A percentile compares a stretch with the other conserved stretches of the same genome.
Evolutionary conservation across 176 grass and related monocot species (phyloP).

Genomic region (Oryza glaberrima): DNA sequence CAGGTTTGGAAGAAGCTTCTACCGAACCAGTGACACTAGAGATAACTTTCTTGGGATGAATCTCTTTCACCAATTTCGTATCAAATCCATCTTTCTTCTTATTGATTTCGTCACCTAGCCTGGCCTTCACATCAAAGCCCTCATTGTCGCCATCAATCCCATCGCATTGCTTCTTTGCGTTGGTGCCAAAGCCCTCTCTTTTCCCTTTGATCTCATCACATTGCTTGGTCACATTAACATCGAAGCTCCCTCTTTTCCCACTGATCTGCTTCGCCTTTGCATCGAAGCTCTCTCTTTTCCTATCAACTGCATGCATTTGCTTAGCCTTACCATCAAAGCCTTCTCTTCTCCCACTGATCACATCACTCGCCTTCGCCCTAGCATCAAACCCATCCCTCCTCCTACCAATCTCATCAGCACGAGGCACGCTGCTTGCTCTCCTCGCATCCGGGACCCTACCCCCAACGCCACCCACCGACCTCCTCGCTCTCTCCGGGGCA

Average conservation of each 20-base stretch:
- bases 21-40: slow-evolving; percentile 1
- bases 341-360: slow-evolving; percentile 51
- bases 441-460: slow-evolving; percentile 32
- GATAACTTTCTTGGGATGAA: not conserved
- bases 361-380: slow-evolving; percentile 28
- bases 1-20: slow-evolving; percentile 26
- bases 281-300: slow-evolving; percentile 53
- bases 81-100: slow-evolving; percentile 36
- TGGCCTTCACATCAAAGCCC: slow-evolving; percentile 1
- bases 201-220: slow-evolving; percentile 35
- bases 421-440: slow-evolving; percentile 25
- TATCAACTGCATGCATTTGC: slow-evolving; percentile 33
- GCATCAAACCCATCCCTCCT: slow-evolving; percentile 39
- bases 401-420: slow-evolving; percentile 9
- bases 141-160: slow-evolving; percentile 30
- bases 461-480: slow-evolving; percentile 41
- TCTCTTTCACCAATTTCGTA: slow-evolving; percentile 32
- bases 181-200: slow-evolving; percentile 16
- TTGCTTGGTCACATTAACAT: slow-evolving; percentile 43
- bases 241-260: slow-evolving; percentile 46
- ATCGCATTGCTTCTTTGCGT: slow-evolving; percentile 36
- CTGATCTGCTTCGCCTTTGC: slow-evolving; percentile 41
- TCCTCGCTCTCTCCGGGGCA: slow-evolving; percentile 55
- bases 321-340: slow-evolving; percentile 40
- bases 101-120: slow-evolving; percentile 34